Base-by-base conservation (phyloP, 2,329 filamentous ascomycete genomes). In the Amylocarpus encephaloides region DNA sequence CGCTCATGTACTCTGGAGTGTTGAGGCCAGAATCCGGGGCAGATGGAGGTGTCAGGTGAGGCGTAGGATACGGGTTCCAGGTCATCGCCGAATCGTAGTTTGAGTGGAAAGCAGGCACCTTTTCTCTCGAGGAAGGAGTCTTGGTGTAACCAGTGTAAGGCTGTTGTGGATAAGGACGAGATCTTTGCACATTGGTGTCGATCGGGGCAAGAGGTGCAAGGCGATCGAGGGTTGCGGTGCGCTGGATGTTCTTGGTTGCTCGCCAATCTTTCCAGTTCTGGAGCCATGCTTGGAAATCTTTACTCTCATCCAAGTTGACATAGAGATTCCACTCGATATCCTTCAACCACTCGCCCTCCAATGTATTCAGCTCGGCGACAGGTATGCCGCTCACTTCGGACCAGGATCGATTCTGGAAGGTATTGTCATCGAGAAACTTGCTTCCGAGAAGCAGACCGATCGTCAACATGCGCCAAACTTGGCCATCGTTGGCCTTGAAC, bases 341-440 rank as follows among this genome's bases (percentile, higher is more conserved):
- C 30, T 77, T 71, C 40, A 88, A 72, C 84, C 84, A 88, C 51
- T 85, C 78, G 59, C 79, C 72, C 67, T 88, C 84, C 66, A 86
- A 73, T 46, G 71, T 71, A 65, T 88, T 88, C 57, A 88, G 70
- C 62, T 87, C 83, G 5, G 72, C 66, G 38, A 88, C 83, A 41
- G 79, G 72, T 59, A 88, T 86, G 59, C 82, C 82, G 67, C 83
- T 88, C 46, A 88, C 84, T 64, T 88, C 85, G 9, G 84, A 80
- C 84, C 84, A 88, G 2, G 84, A 88, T 54, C 83, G 79, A 69
- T 88, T 88, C 72, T 87, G 84, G 72, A 88, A 88, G 32, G 84
- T 88, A 67, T 88, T 88, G 70, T 88, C 84, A 61, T 88, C 84
- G 56, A 88, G 68, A 66, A 88, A 88, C 69, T 88, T 88, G 74